Base-by-base conservation (phyloP, 768 basidiomycete species). In the Xerocomellus amylosporus region DNA sequence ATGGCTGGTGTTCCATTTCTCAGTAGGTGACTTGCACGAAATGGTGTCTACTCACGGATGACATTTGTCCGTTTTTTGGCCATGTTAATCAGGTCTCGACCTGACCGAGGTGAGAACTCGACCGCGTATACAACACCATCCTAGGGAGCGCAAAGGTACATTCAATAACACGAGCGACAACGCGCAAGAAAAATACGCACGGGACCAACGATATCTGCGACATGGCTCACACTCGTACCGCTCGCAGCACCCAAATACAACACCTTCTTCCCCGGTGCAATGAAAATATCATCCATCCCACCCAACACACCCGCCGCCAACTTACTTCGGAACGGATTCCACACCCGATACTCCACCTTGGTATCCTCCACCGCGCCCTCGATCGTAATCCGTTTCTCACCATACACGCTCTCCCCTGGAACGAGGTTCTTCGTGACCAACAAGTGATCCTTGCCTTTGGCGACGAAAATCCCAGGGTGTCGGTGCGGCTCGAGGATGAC, bases 51-150 rank as follows among this genome's bases (percentile, higher is more conserved):
- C 90, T 54, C 75, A 96, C 93, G 97, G 66, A 98, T 96, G 60
- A 98, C 93, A 73, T 98, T 99, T 60, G 97, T 98, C 55, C 97
- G 83, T 76, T 97, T 98, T 77, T 98, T 98, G 33, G 97, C 96
- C 97, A 98, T 99, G 75, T 90, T 90, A 63, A 99, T 97, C 58
- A 98, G 76, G 75, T 99, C 97, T 74, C 97, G 91, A 34, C 97
- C 97, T 51, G 94, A 96, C 65, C 97, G 85, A 62, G 87, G 80
- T 3, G 97, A 98, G 76, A 99, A 98, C 73, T 99, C 97, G 31
- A 99, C 97, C 19, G 97, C 97, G 71, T 99, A 98, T 9, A 98
- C 97, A 55, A 90, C 82, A 51, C 97, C 97, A 60, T 97, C 93
- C 91, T 94, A 59, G 5, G 61, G 17, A 42, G 58, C 42, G 43